phyloP scores from a whole-genome alignment of 2,329 filamentous ascomycete genomes.

The Scortechinia acanthostroma region DNA sequence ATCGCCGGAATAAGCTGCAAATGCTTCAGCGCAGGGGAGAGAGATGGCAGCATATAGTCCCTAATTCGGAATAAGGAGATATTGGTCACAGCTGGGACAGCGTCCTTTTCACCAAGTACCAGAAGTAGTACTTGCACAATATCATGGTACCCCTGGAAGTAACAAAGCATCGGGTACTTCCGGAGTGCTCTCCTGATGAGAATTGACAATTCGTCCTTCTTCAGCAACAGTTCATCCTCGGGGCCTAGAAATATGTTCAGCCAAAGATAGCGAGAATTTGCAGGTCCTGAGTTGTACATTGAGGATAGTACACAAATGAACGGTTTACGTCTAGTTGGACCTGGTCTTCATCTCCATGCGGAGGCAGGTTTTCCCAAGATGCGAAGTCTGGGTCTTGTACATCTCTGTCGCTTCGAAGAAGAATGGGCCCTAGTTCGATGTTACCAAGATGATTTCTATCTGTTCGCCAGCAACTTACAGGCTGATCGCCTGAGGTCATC shows the following conservation, averaged over 20 bases:
- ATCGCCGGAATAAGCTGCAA: slow-evolving; percentile 82
- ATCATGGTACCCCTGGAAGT: slow-evolving; percentile 98
- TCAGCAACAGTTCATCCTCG: slow-evolving; percentile 57
- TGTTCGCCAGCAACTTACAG: background rate
- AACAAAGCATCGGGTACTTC: slow-evolving; percentile 75
- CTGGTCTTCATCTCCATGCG: slow-evolving; percentile 83
- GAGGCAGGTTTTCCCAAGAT: slow-evolving; percentile 56
- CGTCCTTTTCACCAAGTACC: slow-evolving; percentile 61
- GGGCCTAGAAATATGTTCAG: slow-evolving; percentile 48
- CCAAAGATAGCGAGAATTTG: too few species aligned
- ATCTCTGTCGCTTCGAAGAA: background rate
- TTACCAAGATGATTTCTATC: background rate
- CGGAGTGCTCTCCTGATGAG: slow-evolving; percentile 79
- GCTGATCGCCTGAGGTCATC: background rate
- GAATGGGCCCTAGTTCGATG: background rate
- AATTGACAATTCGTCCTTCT: slow-evolving; percentile 71
- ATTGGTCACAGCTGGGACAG: slow-evolving; percentile 63
- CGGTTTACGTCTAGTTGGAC: slow-evolving; percentile 87
- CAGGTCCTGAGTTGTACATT: slow-evolving; percentile 41
- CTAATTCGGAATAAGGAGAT: slow-evolving; percentile 84
- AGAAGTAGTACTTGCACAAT: slow-evolving; percentile 93
- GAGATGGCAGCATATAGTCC: slow-evolving; percentile 92
- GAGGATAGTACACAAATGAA: slow-evolving; percentile 95
- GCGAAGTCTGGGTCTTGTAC: slow-evolving; percentile 6
- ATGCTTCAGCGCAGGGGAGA: slow-evolving; percentile 75